Conservation (phyloP, 371 early-diverging fungal genomes). For the Zancudomyces culisetae region DNA sequence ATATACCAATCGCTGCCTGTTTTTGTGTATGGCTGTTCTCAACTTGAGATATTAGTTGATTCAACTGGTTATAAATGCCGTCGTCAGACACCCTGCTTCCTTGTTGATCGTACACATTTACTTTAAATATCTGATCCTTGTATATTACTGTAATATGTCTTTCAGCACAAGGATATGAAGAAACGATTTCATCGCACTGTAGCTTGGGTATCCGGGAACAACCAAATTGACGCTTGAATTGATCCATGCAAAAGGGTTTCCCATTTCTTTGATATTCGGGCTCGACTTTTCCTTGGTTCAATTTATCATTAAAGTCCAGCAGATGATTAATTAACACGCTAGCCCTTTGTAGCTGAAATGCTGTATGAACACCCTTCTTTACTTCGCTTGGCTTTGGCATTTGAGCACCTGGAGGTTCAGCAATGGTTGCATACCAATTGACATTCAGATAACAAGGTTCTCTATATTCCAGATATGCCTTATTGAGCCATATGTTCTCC, state of each 20-base stretch:
- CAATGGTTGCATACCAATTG: constrained; percentile 69
- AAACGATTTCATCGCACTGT: constrained; percentile 44
- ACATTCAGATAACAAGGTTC: constrained; percentile 64
- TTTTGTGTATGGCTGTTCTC: constrained; percentile 9
- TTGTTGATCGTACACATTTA: constrained; percentile 45
- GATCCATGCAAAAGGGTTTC: constrained; percentile 75
- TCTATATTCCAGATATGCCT: constrained; percentile 80
- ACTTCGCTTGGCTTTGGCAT: background rate
- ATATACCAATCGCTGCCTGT: constrained; percentile 45
- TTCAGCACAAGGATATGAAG: constrained; percentile 44
- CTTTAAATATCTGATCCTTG: constrained; percentile 59
- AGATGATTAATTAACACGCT: constrained; percentile 46
- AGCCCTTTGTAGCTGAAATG: constrained; percentile 55
- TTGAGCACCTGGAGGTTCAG: constrained; percentile 29
- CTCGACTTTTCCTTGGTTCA: constrained; percentile 37
- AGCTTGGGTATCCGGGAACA: constrained; percentile 49
- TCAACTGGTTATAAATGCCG: constrained; percentile 44
- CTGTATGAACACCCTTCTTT: constrained; percentile 32
- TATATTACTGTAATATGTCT: constrained; percentile 66
- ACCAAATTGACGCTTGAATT: constrained; percentile 69
- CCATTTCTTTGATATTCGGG: constrained; percentile 17
- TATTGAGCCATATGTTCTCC: constrained; percentile 65
- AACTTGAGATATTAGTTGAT: constrained; percentile 34
- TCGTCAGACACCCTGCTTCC: constrained; percentile 44
- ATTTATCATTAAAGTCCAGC: constrained; percentile 44